Conservation (phyloP, 2,329 filamentous ascomycete species). For the Penicillium occitanis region DNA sequence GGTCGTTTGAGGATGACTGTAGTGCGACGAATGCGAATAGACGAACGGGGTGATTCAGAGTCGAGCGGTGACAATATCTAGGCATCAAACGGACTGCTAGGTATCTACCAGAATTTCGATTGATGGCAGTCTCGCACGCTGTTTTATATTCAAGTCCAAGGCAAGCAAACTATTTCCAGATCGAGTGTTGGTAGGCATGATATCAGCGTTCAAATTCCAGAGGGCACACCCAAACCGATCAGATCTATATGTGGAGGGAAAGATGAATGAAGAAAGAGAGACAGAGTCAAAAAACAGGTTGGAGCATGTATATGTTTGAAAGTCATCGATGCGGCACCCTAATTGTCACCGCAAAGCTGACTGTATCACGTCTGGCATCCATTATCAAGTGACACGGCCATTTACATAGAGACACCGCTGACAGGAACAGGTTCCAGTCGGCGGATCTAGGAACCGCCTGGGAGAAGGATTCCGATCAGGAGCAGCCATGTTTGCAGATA, state of each 20-base stretch:
- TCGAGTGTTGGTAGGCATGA: slow-evolving; percentile 1
- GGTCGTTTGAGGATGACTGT: slow-evolving; percentile 1
- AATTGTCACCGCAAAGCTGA: slow-evolving; percentile 8
- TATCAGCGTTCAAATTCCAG: slow-evolving; percentile 2
- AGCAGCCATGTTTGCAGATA: slow-evolving; percentile 1
- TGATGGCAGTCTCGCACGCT: neutral
- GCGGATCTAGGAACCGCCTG: slow-evolving; percentile 3
- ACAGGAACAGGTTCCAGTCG: neutral
- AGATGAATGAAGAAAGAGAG: neutral
- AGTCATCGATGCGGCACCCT: neutral
- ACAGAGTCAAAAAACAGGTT: neutral
- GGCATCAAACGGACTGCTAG: slow-evolving; percentile 1
- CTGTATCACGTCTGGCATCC: slow-evolving; percentile 17
- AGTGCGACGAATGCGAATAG: neutral
- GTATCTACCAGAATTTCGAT: neutral
- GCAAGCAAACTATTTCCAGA: neutral
- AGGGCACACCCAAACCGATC: neutral
- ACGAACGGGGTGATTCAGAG: slow-evolving; percentile 5
- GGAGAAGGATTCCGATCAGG: neutral
- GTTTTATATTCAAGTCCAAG: neutral
- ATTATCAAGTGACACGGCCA: slow-evolving; percentile 20
- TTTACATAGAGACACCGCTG: neutral
- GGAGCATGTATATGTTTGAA: neutral
- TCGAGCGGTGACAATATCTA: slow-evolving; percentile 3
- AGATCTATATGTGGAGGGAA: neutral